A percentile compares a stretch with the other conserved stretches of the same genome.
Conservation (phyloP, 140 eudicot species). For the Oenanthe javanica region DNA sequence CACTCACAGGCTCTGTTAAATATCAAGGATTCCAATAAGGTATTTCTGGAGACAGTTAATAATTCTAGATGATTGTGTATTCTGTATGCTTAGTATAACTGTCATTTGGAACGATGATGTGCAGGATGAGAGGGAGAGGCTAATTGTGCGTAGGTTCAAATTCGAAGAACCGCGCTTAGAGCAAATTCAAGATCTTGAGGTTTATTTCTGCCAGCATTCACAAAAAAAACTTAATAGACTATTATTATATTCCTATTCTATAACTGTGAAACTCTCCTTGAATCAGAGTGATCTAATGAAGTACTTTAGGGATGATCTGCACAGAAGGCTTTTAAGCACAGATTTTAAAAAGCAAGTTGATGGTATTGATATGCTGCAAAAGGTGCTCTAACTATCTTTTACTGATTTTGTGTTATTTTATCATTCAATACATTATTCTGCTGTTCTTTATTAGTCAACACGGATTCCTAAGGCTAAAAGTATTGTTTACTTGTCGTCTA, state of each 20-base stretch:
- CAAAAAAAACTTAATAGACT: not conserved
- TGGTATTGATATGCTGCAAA: slow-evolving; percentile 95
- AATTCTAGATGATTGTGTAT: not conserved
- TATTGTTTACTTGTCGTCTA: not conserved
- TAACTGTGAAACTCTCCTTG: slow-evolving; percentile 4
- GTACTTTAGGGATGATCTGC: slow-evolving; percentile 93
- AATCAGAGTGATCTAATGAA: slow-evolving; percentile 76
- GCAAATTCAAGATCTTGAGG: slow-evolving; percentile 99
- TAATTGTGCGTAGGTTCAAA: slow-evolving; percentile 50
- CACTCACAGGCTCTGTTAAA: slow-evolving; percentile 84
- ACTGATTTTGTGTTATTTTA: not conserved
- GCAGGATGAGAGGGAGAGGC: slow-evolving; percentile 86
- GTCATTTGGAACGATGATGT: slow-evolving; percentile 12
- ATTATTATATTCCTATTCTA: slow-evolving; percentile 2
- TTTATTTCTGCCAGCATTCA: slow-evolving; percentile 11
- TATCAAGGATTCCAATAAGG: slow-evolving; percentile 94
- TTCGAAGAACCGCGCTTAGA: slow-evolving; percentile 92
- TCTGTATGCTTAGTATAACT: slow-evolving; percentile 3
- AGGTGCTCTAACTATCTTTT: slow-evolving; percentile 31
- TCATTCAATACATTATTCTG: not conserved
- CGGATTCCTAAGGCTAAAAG: not conserved
- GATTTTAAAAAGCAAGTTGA: slow-evolving; percentile 98
- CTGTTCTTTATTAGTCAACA: not conserved
- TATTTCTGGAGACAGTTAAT: slow-evolving; percentile 12
- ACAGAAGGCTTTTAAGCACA: slow-evolving; percentile 73